Percentiles rank a stretch among this genome's conserved stretches.
phyloP scores from a whole-genome alignment of 345 rosid species.

The Clarkia xantiana region DNA sequence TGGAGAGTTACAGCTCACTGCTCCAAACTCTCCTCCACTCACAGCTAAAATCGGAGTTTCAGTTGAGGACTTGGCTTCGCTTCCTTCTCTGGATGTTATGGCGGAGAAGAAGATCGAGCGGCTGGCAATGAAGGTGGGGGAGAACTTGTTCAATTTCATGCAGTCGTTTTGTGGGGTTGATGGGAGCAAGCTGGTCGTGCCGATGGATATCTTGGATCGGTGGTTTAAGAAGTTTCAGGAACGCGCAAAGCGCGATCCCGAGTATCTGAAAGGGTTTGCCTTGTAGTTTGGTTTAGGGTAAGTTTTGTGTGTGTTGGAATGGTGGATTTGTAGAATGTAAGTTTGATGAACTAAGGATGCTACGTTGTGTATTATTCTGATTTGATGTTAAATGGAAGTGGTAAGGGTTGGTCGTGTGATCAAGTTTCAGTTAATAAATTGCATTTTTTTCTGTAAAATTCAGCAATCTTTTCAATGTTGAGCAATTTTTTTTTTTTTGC shows the following conservation, averaged over 20 bases:
- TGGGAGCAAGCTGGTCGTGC: slow-evolving; percentile 72
- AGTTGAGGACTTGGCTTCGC: slow-evolving; percentile 50
- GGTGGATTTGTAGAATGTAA: too few relatives aligned
- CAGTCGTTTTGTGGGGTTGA: slow-evolving; percentile 94
- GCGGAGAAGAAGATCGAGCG: slow-evolving; percentile 66
- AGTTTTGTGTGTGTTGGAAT: neutral
- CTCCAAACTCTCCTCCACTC: slow-evolving; percentile 37
- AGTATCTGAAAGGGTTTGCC: slow-evolving; percentile 61
- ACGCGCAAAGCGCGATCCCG: slow-evolving; percentile 79
- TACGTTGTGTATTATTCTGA: too few relatives aligned
- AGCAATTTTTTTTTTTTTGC: too few relatives aligned
- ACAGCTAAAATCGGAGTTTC: slow-evolving; percentile 87
- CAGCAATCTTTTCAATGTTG: too few relatives aligned
- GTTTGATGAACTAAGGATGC: too few relatives aligned
- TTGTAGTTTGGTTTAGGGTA: slow-evolving; percentile 13
- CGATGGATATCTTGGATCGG: slow-evolving; percentile 88
- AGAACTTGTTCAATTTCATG: slow-evolving; percentile 86
- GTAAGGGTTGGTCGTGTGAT: too few relatives aligned
- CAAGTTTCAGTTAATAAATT: too few relatives aligned
- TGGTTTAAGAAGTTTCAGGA: slow-evolving; percentile 98
- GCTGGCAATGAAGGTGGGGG: slow-evolving; percentile 91
- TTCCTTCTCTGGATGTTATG: slow-evolving; percentile 62
- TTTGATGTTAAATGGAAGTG: too few relatives aligned
- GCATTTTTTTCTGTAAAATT: too few relatives aligned
- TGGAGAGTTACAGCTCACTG: slow-evolving; percentile 50